phyloP scores from a whole-genome alignment of 2,329 filamentous ascomycete genomes.

The Daldinia sp. region DNA sequence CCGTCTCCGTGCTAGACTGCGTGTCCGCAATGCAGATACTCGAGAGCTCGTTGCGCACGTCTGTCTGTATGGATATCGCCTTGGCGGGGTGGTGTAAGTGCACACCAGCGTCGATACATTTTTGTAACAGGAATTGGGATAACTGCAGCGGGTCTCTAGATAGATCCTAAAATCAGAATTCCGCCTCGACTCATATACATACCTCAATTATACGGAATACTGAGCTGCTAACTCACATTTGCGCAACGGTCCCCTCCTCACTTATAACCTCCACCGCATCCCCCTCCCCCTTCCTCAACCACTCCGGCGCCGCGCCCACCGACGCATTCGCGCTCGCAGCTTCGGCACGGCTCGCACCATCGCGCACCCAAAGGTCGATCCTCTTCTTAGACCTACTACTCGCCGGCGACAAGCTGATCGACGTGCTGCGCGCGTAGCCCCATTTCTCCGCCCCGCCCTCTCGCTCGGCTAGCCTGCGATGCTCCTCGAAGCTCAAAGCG shows the following conservation, averaged over 20 bases:
- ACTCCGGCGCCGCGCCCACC: constrained; percentile 60
- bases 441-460: constrained; percentile 67
- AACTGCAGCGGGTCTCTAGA: constrained; percentile 73
- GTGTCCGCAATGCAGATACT: constrained; percentile 64
- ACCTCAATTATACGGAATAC: constrained; percentile 2
- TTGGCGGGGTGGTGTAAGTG: constrained; percentile 73
- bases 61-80: constrained; percentile 64
- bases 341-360: constrained; percentile 72
- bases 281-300: constrained; percentile 68
- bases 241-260: constrained; percentile 69
- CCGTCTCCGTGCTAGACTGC: constrained; percentile 58
- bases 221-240: constrained; percentile 65
- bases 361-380: constrained; percentile 73
- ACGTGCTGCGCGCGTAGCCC: constrained; percentile 66
- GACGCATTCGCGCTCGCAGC: constrained; percentile 58
- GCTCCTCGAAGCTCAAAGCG: constrained; percentile 75
- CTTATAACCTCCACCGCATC: constrained; percentile 72
- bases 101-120: constrained; percentile 71
- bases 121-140: constrained; percentile 72
- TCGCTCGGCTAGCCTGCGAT: constrained; percentile 71
- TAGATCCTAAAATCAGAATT: neutral
- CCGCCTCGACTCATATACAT: neutral
- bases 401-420: constrained; percentile 62
- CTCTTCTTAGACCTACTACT: constrained; percentile 54
- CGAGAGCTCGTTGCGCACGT: constrained; percentile 63